phyloP scores from a whole-genome alignment of 805 yeast genomes.

The Komagataella phaffii region DNA sequence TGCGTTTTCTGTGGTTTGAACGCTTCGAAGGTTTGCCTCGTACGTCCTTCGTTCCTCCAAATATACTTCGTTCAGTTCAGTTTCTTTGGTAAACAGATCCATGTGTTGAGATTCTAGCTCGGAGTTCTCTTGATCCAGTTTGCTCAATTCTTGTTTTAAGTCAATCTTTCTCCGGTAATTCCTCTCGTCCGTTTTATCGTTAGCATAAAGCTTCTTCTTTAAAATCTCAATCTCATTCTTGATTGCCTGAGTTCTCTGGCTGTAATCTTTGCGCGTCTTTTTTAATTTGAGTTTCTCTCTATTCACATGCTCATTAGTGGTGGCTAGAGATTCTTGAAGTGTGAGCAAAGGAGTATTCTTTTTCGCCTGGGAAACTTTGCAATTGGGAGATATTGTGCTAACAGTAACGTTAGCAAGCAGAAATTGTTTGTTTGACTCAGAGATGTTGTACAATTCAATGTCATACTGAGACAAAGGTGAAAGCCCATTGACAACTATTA shows the following conservation, averaged over 20 bases:
- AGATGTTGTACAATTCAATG: conserved; percentile 28
- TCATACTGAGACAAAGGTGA: conserved; percentile 55
- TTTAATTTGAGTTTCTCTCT: conserved; percentile 46
- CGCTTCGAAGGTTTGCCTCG: conserved; percentile 20
- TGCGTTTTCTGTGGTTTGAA: conserved; percentile 17
- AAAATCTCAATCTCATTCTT: conserved; percentile 44
- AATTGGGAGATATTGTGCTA: conserved; percentile 19
- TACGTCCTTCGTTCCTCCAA: conserved; percentile 22
- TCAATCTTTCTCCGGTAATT: conserved; percentile 37
- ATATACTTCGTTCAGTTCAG: conserved; percentile 24
- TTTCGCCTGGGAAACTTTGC: conserved; percentile 18
- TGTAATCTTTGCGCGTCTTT: conserved; percentile 42
- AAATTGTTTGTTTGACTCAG: conserved; percentile 14
- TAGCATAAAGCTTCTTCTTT: conserved; percentile 26
- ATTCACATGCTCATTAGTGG: conserved; percentile 45
- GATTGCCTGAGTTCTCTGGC: conserved; percentile 35
- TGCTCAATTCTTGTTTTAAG: conserved; percentile 30
- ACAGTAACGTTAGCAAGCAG: conserved; percentile 18
- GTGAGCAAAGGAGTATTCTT: conserved; percentile 45
- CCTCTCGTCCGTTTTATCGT: conserved; percentile 43
- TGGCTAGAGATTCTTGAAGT: conserved; percentile 47
- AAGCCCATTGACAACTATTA: conserved; percentile 49
- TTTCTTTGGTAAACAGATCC: conserved; percentile 19
- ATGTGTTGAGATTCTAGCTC: conserved; percentile 21
- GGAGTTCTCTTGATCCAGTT: conserved; percentile 22